Base-by-base conservation (phyloP, 2,329 filamentous ascomycete genomes). In the Stenocarpella maydis region DNA sequence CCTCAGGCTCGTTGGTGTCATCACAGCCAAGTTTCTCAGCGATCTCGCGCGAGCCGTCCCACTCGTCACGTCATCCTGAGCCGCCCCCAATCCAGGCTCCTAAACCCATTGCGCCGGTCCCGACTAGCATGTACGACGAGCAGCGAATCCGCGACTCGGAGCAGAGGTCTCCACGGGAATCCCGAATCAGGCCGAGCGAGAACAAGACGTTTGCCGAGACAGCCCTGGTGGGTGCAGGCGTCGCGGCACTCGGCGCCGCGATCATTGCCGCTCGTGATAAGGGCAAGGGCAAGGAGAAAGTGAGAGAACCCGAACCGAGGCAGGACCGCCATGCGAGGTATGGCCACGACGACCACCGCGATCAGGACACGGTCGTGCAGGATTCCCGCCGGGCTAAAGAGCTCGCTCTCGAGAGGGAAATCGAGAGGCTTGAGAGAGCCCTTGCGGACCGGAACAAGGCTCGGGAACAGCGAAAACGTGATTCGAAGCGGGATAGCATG, bases 31-130 rank as follows among this genome's bases (percentile, higher is more conserved):
- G 53, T 21, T 49, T 21, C 49, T 70, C 61, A n/a, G 67, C 67
- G 31, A 39, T 55, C 31, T 78, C 79, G 58, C 79, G 77, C 45
- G 78, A 80, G 67, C 80, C 82, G 5, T 47, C 24, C 9, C 52
- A 58, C 55, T 55, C 58, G n/a, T 39, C 65, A 26, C 77, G 79
- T 19, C 84, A 87, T 50, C 87, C 90, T 6, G 88, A 83, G 7
- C 84, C 88, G 0, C 86, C 94, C 39, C 89, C 90, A 14, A 84
- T 98, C n/a, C 92, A 96, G 77, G 93, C 97, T 74, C 95, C 95
- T 2, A 91, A 94, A 74, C 95, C 95, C 2, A 87, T 93, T 69
- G 85, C 87, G 2, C 93, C 92, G 0, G 89, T 97, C 3, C 90
- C 90, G 45, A 87, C 87, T 71, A 87, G 87, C 21, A 85, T 95